Percentiles rank a stretch among this genome's conserved stretches.
Conservation (phyloP, 768 basidiomycete species). For the Collybia sordida region DNA sequence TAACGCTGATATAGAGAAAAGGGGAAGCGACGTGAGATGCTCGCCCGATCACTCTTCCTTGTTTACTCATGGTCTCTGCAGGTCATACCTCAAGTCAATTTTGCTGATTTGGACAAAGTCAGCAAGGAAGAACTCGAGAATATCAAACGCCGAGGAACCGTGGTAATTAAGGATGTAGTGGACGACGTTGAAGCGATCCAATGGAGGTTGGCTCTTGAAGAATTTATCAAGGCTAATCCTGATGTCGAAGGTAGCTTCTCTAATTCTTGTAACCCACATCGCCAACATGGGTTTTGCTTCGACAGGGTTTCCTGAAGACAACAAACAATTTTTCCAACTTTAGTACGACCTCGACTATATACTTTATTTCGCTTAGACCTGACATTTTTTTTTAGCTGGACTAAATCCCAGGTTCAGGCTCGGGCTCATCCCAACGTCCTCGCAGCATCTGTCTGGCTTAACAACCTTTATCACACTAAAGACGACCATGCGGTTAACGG, state of each 20-base stretch:
- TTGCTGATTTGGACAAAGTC: slow-evolving; percentile 50
- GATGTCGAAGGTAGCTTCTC: slow-evolving; percentile 45
- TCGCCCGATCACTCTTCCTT: background rate
- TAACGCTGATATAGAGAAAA: slow-evolving; percentile 42
- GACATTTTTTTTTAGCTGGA: slow-evolving; percentile 29
- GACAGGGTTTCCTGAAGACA: slow-evolving; percentile 48
- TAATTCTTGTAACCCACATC: no score
- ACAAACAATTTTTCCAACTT: slow-evolving; percentile 74
- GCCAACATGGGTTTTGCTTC: background rate
- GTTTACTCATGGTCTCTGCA: slow-evolving; percentile 18
- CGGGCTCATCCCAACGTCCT: slow-evolving; percentile 68
- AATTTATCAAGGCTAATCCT: slow-evolving; percentile 59
- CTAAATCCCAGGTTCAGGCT: slow-evolving; percentile 60
- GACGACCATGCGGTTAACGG: slow-evolving; percentile 38
- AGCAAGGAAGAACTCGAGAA: slow-evolving; percentile 41
- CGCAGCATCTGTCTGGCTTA: slow-evolving; percentile 55
- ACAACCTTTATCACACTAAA: slow-evolving; percentile 57
- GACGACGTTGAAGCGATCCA: slow-evolving; percentile 49
- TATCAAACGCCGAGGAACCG: slow-evolving; percentile 55
- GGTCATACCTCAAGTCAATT: slow-evolving; percentile 65
- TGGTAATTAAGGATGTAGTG: slow-evolving; percentile 64
- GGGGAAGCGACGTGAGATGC: slow-evolving; percentile 48
- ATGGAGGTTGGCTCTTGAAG: slow-evolving; percentile 58
- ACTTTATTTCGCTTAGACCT: background rate
- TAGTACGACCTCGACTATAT: slow-evolving; percentile 44